phyloP scores from a whole-genome alignment of 1,139 yeast genomes.

The Casaregolazyma lundiana region DNA sequence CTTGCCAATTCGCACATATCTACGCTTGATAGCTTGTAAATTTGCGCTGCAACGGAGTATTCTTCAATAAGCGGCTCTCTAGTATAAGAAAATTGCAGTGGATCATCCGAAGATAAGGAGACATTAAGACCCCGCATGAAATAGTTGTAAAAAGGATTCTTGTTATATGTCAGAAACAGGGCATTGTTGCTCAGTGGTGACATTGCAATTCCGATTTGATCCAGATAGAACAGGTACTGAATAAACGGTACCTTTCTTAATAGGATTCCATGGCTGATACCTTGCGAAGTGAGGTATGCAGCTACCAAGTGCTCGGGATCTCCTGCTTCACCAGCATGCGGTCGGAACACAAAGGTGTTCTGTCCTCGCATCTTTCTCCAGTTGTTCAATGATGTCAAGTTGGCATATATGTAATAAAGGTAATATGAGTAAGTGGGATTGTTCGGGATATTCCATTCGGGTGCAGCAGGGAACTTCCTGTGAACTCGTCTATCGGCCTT shows the following conservation, averaged over 20 bases:
- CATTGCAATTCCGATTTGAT: slow-evolving; percentile 98
- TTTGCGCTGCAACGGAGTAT: slow-evolving; percentile 96
- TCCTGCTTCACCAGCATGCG: slow-evolving; percentile 99
- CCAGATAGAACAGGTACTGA: slow-evolving; percentile 87
- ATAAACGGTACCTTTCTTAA: slow-evolving; percentile 90
- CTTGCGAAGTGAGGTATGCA: slow-evolving; percentile 84
- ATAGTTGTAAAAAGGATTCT: slow-evolving; percentile 84
- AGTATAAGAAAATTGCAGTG: slow-evolving; percentile 89
- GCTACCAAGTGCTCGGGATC: slow-evolving; percentile 95
- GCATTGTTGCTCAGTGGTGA: slow-evolving; percentile 97
- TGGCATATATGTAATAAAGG: slow-evolving; percentile 81
- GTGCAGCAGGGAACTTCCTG: slow-evolving; percentile 76
- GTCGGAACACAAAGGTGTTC: slow-evolving; percentile 88
- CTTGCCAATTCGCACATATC: slow-evolving; percentile 93
- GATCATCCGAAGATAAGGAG: slow-evolving; percentile 91
- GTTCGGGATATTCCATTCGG: slow-evolving; percentile 66
- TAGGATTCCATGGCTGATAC: slow-evolving; percentile 92
- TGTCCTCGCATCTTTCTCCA: slow-evolving; percentile 70
- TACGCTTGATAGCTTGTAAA: slow-evolving; percentile 85
- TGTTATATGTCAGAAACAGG: slow-evolving; percentile 87
- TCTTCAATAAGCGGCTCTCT: slow-evolving; percentile 98
- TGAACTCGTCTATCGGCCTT: slow-evolving; percentile 79
- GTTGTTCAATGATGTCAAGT: slow-evolving; percentile 76
- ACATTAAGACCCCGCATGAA: slow-evolving; percentile 92
- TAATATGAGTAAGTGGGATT: slow-evolving; percentile 99